Percentiles rank a stretch among this genome's conserved stretches.
phyloP scores from a whole-genome alignment of 805 yeast genomes.

The Isabelozyma rhagii region DNA sequence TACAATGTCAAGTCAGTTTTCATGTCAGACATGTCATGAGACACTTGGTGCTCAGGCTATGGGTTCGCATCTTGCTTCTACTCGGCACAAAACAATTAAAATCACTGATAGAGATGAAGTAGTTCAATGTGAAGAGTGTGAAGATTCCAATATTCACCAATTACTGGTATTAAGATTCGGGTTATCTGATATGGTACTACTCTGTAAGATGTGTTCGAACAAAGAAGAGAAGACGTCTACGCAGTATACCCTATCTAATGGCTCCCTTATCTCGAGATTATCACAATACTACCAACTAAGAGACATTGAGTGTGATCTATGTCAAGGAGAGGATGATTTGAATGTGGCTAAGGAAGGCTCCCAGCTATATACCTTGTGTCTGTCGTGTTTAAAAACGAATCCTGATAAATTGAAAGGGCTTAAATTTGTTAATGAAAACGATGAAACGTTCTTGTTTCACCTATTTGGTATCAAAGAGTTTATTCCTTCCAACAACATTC shows the following conservation, averaged over 20 bases:
- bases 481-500: constrained; percentile 16
- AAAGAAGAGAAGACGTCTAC: constrained; percentile 48
- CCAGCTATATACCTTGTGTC: constrained; percentile 36
- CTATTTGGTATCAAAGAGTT: constrained; percentile 48
- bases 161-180: constrained; percentile 51
- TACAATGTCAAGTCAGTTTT: constrained; percentile 16
- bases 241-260: constrained; percentile 51
- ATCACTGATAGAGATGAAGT: constrained; percentile 35
- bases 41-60: constrained; percentile 35
- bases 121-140: constrained; percentile 56
- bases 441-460: constrained; percentile 44
- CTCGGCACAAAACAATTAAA: constrained; percentile 50
- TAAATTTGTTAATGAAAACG: constrained; percentile 41
- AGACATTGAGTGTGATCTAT: constrained; percentile 46
- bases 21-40: constrained; percentile 45
- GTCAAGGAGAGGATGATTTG: constrained; percentile 42
- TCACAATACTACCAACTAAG: constrained; percentile 47
- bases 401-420: constrained; percentile 2
- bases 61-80: constrained; percentile 49
- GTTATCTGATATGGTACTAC: constrained; percentile 50
- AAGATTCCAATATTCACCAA: constrained; percentile 51
- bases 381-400: constrained; percentile 33
- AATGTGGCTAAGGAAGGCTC: constrained; percentile 23
- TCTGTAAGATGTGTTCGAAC: constrained; percentile 45
- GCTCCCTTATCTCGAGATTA: constrained; percentile 50